Evolutionary conservation across 2,329 filamentous ascomycete genomes (phyloP).

Genomic region (Lachnellula suecica): DNA sequence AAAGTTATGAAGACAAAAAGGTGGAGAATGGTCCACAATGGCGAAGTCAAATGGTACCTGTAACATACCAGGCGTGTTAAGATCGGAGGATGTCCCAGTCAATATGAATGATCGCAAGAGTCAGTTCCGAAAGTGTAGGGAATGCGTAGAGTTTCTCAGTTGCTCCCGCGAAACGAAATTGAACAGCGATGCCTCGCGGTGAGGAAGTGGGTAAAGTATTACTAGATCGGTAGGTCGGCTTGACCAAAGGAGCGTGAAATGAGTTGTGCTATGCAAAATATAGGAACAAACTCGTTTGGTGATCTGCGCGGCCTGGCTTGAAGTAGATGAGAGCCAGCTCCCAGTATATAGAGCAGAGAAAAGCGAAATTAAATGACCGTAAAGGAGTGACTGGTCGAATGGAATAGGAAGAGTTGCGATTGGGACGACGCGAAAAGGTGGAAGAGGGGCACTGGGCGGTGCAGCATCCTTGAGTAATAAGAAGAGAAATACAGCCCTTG

Average conservation of each 20-base stretch:
- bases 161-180: constrained; percentile 36
- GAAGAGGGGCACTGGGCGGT: constrained; percentile 49
- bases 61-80: constrained; percentile 32
- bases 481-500: constrained; percentile 42
- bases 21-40: constrained; percentile 19
- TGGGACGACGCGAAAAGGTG: constrained; percentile 44
- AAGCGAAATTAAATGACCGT: constrained; percentile 40
- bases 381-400: constrained; percentile 53
- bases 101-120: constrained; percentile 33
- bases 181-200: constrained; percentile 39
- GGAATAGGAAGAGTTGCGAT: constrained; percentile 39
- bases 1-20: constrained; percentile 17
- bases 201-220: constrained; percentile 37
- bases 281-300: constrained; percentile 44
- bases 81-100: constrained; percentile 31
- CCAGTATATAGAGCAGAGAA: constrained; percentile 47
- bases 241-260: constrained; percentile 38
- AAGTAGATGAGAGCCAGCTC: constrained; percentile 56
- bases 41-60: constrained; percentile 15
- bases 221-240: constrained; percentile 29
- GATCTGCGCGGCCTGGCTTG: constrained; percentile 37
- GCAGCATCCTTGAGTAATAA: constrained; percentile 52
- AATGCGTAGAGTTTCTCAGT: constrained; percentile 37
- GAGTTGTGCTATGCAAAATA: constrained; percentile 40
- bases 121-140: constrained; percentile 32